phyloP scores from a whole-genome alignment of 1,284 basidiomycete species.

The Fomes fomentarius region DNA sequence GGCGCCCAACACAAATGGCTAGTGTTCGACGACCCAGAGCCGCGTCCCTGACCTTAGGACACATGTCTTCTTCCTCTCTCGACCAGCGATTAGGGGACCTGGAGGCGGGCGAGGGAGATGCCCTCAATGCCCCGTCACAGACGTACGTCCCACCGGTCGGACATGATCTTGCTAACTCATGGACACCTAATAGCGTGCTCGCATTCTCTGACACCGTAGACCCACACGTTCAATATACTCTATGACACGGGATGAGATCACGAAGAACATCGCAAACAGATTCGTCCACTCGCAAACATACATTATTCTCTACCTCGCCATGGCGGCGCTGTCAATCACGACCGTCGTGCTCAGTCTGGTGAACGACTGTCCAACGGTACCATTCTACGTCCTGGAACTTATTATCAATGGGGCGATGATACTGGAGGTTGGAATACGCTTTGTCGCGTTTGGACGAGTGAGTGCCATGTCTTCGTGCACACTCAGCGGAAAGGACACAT shows the following conservation, averaged over 20 bases:
- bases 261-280: constrained; percentile 80
- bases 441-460: constrained; percentile 90
- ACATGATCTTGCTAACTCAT: constrained; percentile 31
- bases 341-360: constrained; percentile 88
- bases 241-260: constrained; percentile 77
- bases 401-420: constrained; percentile 94
- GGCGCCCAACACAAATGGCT: constrained; percentile 17
- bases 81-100: constrained; percentile 38
- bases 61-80: constrained; percentile 33
- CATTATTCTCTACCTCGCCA: constrained; percentile 85
- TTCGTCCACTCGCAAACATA: constrained; percentile 84
- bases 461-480: constrained; percentile 32
- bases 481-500: background rate
- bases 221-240: constrained; percentile 79
- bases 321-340: constrained; percentile 88
- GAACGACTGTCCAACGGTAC: constrained; percentile 75
- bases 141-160: constrained; percentile 31
- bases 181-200: constrained; percentile 28
- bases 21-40: constrained; percentile 23
- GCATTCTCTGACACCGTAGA: constrained; percentile 42
- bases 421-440: constrained; percentile 84
- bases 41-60: constrained; percentile 22
- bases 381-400: constrained; percentile 91
- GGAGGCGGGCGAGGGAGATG: constrained; percentile 39
- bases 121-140: constrained; percentile 25